Evolutionary conservation across 1,284 basidiomycete species (phyloP).

Genomic region (Leucoagaricus sp.): DNA sequence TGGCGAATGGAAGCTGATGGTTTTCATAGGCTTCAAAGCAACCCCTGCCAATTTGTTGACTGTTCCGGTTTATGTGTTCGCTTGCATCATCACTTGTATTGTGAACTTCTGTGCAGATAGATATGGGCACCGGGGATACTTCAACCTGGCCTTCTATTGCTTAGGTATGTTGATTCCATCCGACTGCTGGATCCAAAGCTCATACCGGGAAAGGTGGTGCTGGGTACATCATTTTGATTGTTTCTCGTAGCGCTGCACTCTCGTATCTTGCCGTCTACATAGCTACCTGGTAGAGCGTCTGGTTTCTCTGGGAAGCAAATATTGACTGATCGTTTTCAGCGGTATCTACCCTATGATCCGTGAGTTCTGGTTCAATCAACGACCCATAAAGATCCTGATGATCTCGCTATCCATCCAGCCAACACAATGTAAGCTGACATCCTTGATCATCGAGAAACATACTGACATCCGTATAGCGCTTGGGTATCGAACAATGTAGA

Average conservation of each 20-base stretch:
- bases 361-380: no score
- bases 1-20: no score
- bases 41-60: slow-evolving; percentile 72
- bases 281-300: slow-evolving; percentile 51
- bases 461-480: no score
- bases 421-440: no score
- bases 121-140: slow-evolving; percentile 54
- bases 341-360: slow-evolving; percentile 67
- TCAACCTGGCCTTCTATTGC: slow-evolving; percentile 42
- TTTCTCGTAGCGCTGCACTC: slow-evolving; percentile 55
- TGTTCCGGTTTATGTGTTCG: slow-evolving; percentile 67
- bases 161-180: neutral
- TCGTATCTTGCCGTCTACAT: slow-evolving; percentile 70
- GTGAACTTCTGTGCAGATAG: slow-evolving; percentile 62
- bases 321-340: slow-evolving; percentile 42
- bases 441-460: no score
- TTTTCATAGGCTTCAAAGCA: slow-evolving; percentile 52
- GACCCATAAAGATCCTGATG: no score
- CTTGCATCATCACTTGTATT: slow-evolving; percentile 60
- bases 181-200: no score
- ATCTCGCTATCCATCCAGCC: slow-evolving; percentile 42
- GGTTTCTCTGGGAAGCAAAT: neutral
- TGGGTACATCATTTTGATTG: slow-evolving; percentile 66
- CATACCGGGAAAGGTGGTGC: no score
- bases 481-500: slow-evolving; percentile 73